Conservation (phyloP, 306 rosid species). For the Rubus parviflorus region DNA sequence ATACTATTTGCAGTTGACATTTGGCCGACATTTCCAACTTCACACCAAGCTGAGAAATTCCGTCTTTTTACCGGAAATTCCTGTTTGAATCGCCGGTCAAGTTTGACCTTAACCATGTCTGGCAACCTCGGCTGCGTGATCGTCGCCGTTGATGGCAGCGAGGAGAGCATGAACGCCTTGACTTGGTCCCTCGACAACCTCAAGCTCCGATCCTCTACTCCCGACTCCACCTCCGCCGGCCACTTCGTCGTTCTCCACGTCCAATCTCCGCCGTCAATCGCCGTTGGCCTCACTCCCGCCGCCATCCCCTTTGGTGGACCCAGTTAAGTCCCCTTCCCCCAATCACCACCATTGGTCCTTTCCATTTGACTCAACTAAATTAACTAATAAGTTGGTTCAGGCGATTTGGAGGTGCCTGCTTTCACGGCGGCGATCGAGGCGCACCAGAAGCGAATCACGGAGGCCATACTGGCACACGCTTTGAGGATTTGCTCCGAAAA, state of each 20-base stretch:
- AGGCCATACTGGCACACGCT: constrained; percentile 63
- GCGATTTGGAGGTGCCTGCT: constrained; percentile 80
- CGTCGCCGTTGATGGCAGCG: constrained; percentile 81
- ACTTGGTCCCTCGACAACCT: constrained; percentile 82
- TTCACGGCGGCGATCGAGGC: constrained; percentile 86
- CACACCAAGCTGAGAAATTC: background rate
- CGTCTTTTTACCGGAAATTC: background rate
- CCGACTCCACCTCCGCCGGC: constrained; percentile 36
- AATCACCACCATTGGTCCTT: background rate
- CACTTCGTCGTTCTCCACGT: constrained; percentile 65
- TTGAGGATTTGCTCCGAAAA: constrained; percentile 57
- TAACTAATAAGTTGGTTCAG: constrained; percentile 25
- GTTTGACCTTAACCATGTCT: constrained; percentile 32
- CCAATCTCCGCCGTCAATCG: constrained; percentile 77
- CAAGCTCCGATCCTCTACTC: constrained; percentile 58
- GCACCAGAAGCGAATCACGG: constrained; percentile 83
- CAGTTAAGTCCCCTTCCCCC: constrained; percentile 42
- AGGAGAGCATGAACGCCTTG: constrained; percentile 79
- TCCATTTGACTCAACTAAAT: background rate
- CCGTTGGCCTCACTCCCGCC: constrained; percentile 72
- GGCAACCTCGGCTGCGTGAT: constrained; percentile 63
- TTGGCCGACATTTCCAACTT: background rate
- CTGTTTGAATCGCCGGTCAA: background rate
- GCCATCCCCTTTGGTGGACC: constrained; percentile 87
- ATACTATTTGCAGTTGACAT: background rate